These are phyloP conservation scores for Mycena rebaudengoi DNA, from an alignment of 768 basidiomycete genomes.

Conservation along the genomic window DNA sequence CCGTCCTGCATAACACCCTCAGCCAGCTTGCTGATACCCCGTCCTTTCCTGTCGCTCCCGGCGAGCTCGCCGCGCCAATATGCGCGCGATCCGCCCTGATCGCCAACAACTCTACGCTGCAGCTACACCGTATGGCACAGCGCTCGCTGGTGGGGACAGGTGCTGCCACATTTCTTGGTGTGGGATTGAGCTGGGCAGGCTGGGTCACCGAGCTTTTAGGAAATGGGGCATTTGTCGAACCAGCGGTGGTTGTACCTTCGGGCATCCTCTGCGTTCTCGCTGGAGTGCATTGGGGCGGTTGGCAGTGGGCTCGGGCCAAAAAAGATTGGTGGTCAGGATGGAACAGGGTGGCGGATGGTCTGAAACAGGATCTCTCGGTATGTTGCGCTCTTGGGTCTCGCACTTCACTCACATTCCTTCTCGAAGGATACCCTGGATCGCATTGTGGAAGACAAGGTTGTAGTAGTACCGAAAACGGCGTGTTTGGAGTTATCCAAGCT, in stretches of 20 bases:
- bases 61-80: constrained; percentile 60
- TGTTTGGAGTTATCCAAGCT: constrained; percentile 54
- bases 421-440: constrained; percentile 54
- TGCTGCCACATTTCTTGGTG: constrained; percentile 56
- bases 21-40: constrained; percentile 61
- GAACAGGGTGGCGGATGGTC: constrained; percentile 4
- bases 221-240: constrained; percentile 54
- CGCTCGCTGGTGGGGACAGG: constrained; percentile 59
- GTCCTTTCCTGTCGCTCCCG: constrained; percentile 51
- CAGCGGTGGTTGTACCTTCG: constrained; percentile 65
- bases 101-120: constrained; percentile 59
- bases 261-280: constrained; percentile 60
- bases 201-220: constrained; percentile 61
- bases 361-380: constrained; percentile 14
- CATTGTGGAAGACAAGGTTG: constrained; percentile 61
- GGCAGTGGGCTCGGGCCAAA: constrained; percentile 75
- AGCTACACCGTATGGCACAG: constrained; percentile 73
- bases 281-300: constrained; percentile 69
- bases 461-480: constrained; percentile 57
- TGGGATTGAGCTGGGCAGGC: constrained; percentile 66
- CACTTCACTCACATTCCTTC: background rate
- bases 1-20: constrained; percentile 66
- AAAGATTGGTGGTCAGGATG: constrained; percentile 73
- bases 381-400: background rate
- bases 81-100: constrained; percentile 61